Evolutionary conservation across 805 yeast species (phyloP), one percentile per base, ranked within the genome.

Genomic region (Candida andamanensis): DNA sequence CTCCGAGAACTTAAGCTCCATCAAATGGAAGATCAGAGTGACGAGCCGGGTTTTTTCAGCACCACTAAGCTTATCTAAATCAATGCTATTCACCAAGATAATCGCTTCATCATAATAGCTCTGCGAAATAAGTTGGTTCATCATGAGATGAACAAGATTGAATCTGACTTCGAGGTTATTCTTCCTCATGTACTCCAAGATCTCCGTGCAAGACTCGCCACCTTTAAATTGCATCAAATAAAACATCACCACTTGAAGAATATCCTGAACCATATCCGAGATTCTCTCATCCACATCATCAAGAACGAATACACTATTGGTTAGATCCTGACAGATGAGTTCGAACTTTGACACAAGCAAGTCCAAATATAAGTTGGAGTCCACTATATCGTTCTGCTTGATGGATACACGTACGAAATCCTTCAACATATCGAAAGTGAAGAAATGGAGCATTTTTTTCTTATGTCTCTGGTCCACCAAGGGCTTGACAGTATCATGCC

Each of bases 141-240:
- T 47, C n/a, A 64, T 41, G 2, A 48, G 41, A 14, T 58, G 30
- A 5, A 61, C 37, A 1, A 55, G 47, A 2, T 43, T 41, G 11
- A 54, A 52, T 6, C 42, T 37, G 6, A 64, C 40, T 15, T 45
- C 38, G 8, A 65, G 32, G 2, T 49, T 35, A 27, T 56, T 50
- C 15, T 52, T 44, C 10, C 41, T 26, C 52, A 63, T 58, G 32
- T 60, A 63, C 30, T 46, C 44, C 24, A 65, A 44, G 3, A 63
- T 57, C 11, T 52, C 51, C 8, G 52, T 36, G 30, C 65, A 58
- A 15, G 49, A 47, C 17, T 52, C 47, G 0, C 62, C 49, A 1
- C 67, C 66, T 33, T 59, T 63, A 42, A 62, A 63, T 4, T 49
- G 44, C 63, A 63, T 62, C 9, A 60, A 46, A 33, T 63, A 56